Conservation (phyloP, 306 rosid species). For the Hippophae rhamnoides region DNA sequence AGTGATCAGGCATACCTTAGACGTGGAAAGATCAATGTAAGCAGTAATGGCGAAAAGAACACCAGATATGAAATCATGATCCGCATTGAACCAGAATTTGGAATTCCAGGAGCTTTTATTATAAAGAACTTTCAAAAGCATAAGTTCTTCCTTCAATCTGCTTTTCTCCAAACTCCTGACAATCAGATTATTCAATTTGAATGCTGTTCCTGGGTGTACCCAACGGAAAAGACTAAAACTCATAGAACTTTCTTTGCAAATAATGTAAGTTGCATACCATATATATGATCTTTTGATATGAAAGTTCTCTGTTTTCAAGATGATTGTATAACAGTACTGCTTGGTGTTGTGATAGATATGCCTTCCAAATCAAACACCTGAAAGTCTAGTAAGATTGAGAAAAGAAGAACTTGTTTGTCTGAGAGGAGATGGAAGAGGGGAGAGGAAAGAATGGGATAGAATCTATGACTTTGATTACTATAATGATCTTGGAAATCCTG, state of each 20-base stretch:
- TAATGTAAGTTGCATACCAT: constrained; percentile 29
- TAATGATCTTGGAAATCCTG: constrained; percentile 46
- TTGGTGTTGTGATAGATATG: constrained; percentile 32
- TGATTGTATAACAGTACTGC: background rate
- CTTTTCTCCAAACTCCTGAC: constrained; percentile 25
- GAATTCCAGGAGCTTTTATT: constrained; percentile 56
- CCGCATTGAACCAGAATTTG: constrained; percentile 35
- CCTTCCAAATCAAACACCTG: constrained; percentile 55
- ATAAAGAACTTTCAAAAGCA: constrained; percentile 34
- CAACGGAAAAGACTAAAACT: constrained; percentile 24
- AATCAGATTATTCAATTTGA: constrained; percentile 37
- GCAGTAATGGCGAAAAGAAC: constrained; percentile 24
- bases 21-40: constrained; percentile 18
- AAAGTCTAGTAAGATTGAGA: constrained; percentile 37
- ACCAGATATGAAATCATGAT: constrained; percentile 33
- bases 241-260: constrained; percentile 54
- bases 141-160: constrained; percentile 41
- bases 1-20: constrained; percentile 34
- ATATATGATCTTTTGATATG: background rate
- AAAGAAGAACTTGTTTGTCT: constrained; percentile 39
- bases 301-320: background rate
- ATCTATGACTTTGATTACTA: constrained; percentile 54
- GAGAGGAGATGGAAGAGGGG: constrained; percentile 47
- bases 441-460: constrained; percentile 62
- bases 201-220: constrained; percentile 66